phyloP scores from a whole-genome alignment of 2,329 filamentous ascomycete genomes.

The Furcasterigmium furcatum region DNA sequence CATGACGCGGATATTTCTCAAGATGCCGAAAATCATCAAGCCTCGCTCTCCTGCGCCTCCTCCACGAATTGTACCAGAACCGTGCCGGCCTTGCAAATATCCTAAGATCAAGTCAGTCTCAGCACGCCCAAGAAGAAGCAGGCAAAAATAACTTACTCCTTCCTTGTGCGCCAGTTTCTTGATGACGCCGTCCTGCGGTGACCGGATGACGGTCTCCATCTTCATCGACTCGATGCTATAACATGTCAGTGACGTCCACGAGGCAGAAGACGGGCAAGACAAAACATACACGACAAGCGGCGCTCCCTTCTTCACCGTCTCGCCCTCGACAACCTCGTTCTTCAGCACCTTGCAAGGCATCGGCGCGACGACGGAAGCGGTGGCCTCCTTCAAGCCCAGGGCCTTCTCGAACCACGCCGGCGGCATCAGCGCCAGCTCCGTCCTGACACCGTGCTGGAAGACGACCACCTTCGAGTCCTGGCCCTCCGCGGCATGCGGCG shows the following conservation, averaged over 20 bases:
- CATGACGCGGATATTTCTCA: too few species aligned
- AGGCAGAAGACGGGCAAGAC: neutral
- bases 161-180: slow-evolving; percentile 71
- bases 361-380: slow-evolving; percentile 82
- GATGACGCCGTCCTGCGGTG: slow-evolving; percentile 68
- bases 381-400: slow-evolving; percentile 74
- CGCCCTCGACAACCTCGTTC: slow-evolving; percentile 81
- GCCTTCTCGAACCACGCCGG: slow-evolving; percentile 87
- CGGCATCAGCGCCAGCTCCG: slow-evolving; percentile 51
- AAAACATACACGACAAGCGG: slow-evolving; percentile 73
- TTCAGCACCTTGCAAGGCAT: slow-evolving; percentile 97
- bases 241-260: slow-evolving; percentile 16
- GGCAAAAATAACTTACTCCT: slow-evolving; percentile 53
- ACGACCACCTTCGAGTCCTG: slow-evolving; percentile 65
- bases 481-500: slow-evolving; percentile 39
- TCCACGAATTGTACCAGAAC: slow-evolving; percentile 72
- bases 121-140: neutral
- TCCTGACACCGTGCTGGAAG: slow-evolving; percentile 68
- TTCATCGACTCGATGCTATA: slow-evolving; percentile 80
- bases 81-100: slow-evolving; percentile 76
- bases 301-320: slow-evolving; percentile 79
- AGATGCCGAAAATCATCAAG: too few species aligned
- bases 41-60: slow-evolving; percentile 12
- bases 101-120: slow-evolving; percentile 38
- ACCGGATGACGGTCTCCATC: slow-evolving; percentile 83